A percentile compares a stretch with the other conserved stretches of the same genome.
Conservation (phyloP, 352 stramenopile species). For the Phytophthora sojae region DNA sequence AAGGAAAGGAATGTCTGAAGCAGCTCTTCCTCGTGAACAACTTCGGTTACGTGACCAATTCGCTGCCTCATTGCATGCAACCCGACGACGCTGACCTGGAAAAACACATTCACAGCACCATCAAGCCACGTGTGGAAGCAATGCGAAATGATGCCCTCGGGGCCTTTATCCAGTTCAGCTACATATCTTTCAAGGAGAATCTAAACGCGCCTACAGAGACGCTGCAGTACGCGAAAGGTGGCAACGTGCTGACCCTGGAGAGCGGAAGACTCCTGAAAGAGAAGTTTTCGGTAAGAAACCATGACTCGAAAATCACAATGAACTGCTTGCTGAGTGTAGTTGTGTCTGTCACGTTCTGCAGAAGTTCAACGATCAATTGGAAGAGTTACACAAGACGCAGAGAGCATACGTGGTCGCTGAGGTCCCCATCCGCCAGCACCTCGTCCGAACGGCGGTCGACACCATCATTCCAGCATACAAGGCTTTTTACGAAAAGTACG, state of each 20-base stretch:
- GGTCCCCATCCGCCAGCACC: constrained; percentile 77
- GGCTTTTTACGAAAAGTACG: constrained; percentile 92
- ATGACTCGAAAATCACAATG: background rate
- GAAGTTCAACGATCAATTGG: constrained; percentile 79
- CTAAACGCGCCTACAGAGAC: constrained; percentile 84
- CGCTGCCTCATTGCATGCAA: constrained; percentile 63
- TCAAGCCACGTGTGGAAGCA: constrained; percentile 84
- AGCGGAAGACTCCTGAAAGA: constrained; percentile 92
- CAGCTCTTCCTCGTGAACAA: constrained; percentile 96
- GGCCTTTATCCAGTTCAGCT: constrained; percentile 86
- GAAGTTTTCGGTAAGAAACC: constrained; percentile 80
- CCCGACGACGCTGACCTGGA: constrained; percentile 57
- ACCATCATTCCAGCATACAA: constrained; percentile 91
- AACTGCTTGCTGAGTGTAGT: background rate
- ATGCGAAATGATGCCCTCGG: constrained; percentile 88
- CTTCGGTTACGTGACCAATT: constrained; percentile 89
- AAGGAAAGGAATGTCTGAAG: constrained; percentile 66
- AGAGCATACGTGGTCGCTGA: constrained; percentile 89
- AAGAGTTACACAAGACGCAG: constrained; percentile 74
- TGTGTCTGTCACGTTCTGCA: constrained; percentile 15
- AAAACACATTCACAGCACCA: constrained; percentile 62
- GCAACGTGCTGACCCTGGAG: constrained; percentile 89
- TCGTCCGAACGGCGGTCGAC: constrained; percentile 86
- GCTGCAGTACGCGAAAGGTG: constrained; percentile 88
- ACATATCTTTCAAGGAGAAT: constrained; percentile 65